Percentiles rank a stretch among this genome's conserved stretches.
These are phyloP conservation scores for Artemisia annua DNA, from an alignment of 129 eudicot genomes.

Conservation along the genomic window DNA sequence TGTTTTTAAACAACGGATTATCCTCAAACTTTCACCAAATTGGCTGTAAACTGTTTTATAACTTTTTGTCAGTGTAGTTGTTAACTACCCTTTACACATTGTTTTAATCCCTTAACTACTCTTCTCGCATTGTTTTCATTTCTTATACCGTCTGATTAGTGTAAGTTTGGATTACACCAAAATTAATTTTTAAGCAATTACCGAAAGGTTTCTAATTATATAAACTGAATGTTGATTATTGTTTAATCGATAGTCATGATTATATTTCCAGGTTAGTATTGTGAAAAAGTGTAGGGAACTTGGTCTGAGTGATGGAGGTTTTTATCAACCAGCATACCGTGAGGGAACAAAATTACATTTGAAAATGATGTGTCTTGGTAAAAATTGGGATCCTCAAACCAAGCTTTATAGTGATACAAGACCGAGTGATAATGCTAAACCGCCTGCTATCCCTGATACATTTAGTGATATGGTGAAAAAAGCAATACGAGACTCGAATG, in stretches of 20 bases:
- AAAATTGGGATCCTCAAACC: constrained; percentile 79
- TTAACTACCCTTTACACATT: no score
- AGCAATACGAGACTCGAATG: constrained; percentile 53
- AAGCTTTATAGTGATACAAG: constrained; percentile 42
- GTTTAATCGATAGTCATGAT: neutral
- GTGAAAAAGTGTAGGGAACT: constrained; percentile 54
- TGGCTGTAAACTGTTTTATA: no score
- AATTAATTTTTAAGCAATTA: no score
- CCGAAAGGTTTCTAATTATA: neutral
- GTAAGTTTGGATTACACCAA: no score
- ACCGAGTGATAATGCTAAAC: constrained; percentile 55
- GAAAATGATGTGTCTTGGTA: constrained; percentile 92
- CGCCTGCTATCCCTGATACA: constrained; percentile 58
- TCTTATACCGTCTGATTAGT: no score
- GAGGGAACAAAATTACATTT: constrained; percentile 56
- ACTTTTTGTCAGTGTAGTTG: no score
- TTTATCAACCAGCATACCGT: constrained; percentile 66
- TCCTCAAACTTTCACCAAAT: no score
- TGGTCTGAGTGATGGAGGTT: constrained; percentile 69
- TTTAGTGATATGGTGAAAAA: constrained; percentile 53
- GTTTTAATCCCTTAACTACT: no score
- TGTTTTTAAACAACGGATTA: no score
- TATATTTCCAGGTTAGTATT: constrained; percentile 14
- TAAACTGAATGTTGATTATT: neutral
- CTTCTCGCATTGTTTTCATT: no score